Base-by-base conservation (phyloP, 2,329 filamentous ascomycete species). In the Monilinia aucupariae region DNA sequence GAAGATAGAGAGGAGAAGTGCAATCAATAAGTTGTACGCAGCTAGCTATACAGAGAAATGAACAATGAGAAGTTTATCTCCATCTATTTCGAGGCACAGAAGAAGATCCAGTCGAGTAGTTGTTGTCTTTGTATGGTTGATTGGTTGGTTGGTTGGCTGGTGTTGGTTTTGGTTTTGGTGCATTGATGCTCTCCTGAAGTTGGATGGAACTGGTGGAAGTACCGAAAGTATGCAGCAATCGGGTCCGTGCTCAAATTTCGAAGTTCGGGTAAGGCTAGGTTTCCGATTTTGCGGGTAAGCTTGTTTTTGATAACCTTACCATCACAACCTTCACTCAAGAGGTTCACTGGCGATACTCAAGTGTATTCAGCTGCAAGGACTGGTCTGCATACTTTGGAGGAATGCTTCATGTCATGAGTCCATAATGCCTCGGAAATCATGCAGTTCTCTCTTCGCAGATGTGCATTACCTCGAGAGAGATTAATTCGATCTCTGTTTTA, bases 361-460 rank as follows among this genome's bases (percentile, higher is more conserved):
- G n/a, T n/a, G n/a, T n/a, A n/a, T n/a, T n/a, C n/a, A n/a, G n/a
- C n/a, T n/a, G n/a, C n/a, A n/a, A n/a, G n/a, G n/a, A n/a, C n/a
- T n/a, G n/a, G n/a, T n/a, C n/a, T n/a, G n/a, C n/a, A n/a, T n/a
- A n/a, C n/a, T n/a, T n/a, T n/a, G n/a, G n/a, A n/a, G n/a, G n/a
- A 30, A 3, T 30, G 27, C 27, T 30, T 6, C 27, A 30, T 30
- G 41, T 49, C 34, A 50, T 47, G 39, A 39, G 27, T 30, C 27
- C 43, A 58, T 41, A 25, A 58, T 48, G 52, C 41, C n/a, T 58
- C 30, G 51, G 32, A 27, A 27, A 59, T n/a, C 32, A 61, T 60
- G 62, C 51, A 41, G 48, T 59, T n/a, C 25, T 45, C 56, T 51
- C 59, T 60, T 39, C 48, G 50, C 60, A 62, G 52, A 58, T 50